Conservation (phyloP, 129 eudicot genomes). For the Calendula officinalis region DNA sequence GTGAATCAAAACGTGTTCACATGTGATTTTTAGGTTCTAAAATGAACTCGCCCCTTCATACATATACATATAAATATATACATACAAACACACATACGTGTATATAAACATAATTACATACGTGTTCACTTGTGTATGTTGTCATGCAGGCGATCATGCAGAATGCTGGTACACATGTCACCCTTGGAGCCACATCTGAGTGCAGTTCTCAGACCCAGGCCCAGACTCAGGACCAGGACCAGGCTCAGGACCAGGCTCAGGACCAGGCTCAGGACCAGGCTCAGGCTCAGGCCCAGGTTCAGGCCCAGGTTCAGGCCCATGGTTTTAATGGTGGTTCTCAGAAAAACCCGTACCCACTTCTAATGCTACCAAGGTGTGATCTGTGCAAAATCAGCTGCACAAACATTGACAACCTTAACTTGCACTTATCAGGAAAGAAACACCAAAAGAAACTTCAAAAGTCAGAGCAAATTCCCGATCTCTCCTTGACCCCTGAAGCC, state of each 20-base stretch:
- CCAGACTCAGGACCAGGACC: too few species aligned
- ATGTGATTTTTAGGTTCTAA: too few species aligned
- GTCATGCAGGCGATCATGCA: slow-evolving; percentile 15
- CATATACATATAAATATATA: too few species aligned
- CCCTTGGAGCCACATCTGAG: slow-evolving; percentile 9
- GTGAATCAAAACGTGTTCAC: too few species aligned
- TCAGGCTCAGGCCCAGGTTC: too few species aligned
- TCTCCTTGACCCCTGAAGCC: neutral
- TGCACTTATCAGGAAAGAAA: slow-evolving; percentile 37
- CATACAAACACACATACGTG: too few species aligned
- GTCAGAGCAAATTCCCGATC: neutral
- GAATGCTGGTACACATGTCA: slow-evolving; percentile 4
- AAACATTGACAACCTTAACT: slow-evolving; percentile 12
- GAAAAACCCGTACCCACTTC: slow-evolving; percentile 16
- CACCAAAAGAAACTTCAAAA: slow-evolving; percentile 33
- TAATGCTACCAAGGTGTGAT: slow-evolving; percentile 19
- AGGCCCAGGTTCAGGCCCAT: too few species aligned
- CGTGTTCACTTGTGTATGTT: slow-evolving; percentile 19
- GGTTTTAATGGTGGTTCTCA: neutral
- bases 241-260: too few species aligned
- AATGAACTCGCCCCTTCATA: too few species aligned
- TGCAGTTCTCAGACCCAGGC: neutral
- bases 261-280: neutral
- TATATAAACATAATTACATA: too few species aligned
- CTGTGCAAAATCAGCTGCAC: slow-evolving; percentile 41